Conservation (phyloP, 176 grass and related monocot genomes). For the Aegilops sharonensis region DNA sequence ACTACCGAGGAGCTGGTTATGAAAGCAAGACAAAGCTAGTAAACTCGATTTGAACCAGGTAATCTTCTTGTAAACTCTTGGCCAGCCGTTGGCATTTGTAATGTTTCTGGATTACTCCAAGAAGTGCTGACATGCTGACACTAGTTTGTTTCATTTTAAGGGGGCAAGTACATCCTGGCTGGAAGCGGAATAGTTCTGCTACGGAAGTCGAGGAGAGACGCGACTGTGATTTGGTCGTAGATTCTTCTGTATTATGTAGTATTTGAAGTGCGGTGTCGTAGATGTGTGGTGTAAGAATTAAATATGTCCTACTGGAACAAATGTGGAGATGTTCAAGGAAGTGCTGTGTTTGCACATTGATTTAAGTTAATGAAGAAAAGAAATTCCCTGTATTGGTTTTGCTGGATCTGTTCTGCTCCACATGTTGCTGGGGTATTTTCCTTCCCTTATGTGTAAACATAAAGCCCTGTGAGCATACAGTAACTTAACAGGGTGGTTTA, state of each 20-base stretch:
- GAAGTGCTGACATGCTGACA: slow-evolving; percentile 1
- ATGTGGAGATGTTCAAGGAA: slow-evolving; percentile 4
- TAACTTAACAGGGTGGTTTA: neutral
- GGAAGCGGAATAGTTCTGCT: slow-evolving; percentile 4
- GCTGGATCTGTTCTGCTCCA: neutral
- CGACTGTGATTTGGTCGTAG: slow-evolving; percentile 11
- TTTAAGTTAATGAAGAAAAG: neutral
- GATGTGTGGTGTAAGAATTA: neutral
- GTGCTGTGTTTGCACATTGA: neutral
- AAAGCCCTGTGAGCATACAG: neutral
- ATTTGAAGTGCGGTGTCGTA: neutral
- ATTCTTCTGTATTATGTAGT: slow-evolving; percentile 16
- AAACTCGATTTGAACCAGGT: slow-evolving; percentile 28
- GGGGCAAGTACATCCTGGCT: slow-evolving; percentile 7
- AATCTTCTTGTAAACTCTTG: slow-evolving; percentile 18
- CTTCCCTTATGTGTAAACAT: neutral
- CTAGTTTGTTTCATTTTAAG: slow-evolving; percentile 4
- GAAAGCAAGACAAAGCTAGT: slow-evolving; percentile 58
- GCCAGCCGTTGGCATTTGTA: neutral
- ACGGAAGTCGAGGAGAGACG: neutral
- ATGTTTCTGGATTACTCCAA: neutral
- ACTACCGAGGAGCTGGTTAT: slow-evolving; percentile 88
- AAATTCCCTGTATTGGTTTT: neutral
- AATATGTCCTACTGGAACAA: neutral
- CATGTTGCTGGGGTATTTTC: neutral